Evolutionary conservation across 1,284 basidiomycete species (phyloP).

Genomic region (Marasmius sp.): DNA sequence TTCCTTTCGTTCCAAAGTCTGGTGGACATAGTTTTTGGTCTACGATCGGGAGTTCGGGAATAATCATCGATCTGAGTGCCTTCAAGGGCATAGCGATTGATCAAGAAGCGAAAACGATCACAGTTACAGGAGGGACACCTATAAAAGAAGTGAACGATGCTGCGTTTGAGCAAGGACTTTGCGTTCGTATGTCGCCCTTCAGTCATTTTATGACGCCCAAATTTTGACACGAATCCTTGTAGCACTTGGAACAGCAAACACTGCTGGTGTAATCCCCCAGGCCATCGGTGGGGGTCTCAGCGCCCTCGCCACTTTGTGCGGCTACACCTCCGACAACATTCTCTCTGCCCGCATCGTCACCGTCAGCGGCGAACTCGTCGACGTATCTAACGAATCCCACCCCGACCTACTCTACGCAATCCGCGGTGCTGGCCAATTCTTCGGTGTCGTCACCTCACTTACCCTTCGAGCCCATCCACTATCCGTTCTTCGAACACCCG

Average conservation of each 20-base stretch:
- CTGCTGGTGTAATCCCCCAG: slow-evolving; percentile 5
- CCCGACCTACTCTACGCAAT: slow-evolving; percentile 5
- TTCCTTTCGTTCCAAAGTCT: slow-evolving; percentile 10
- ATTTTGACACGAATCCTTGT: neutral
- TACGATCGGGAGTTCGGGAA: slow-evolving; percentile 1
- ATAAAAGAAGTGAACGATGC: slow-evolving; percentile 6
- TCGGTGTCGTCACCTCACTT: slow-evolving; percentile 2
- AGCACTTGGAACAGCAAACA: slow-evolving; percentile 5
- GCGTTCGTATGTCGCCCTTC: neutral
- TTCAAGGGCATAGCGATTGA: slow-evolving; percentile 5
- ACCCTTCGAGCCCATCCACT: slow-evolving; percentile 4
- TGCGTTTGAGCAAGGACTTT: neutral
- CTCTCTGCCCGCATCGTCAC: slow-evolving; percentile 2
- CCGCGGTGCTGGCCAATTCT: slow-evolving; percentile 6
- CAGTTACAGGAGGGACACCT: slow-evolving; percentile 4
- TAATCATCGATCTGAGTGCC: slow-evolving; percentile 5
- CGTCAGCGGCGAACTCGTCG: neutral
- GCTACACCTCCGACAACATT: slow-evolving; percentile 2
- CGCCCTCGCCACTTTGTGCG: neutral
- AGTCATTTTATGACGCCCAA: no score
- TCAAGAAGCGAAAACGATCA: neutral
- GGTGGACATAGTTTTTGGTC: slow-evolving; percentile 9
- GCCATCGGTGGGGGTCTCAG: slow-evolving; percentile 6
- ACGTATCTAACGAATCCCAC: neutral
- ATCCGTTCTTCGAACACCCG: neutral